Conservation (phyloP, 495 filamentous ascomycete species). For the Aspergillus saccharolyticus region DNA sequence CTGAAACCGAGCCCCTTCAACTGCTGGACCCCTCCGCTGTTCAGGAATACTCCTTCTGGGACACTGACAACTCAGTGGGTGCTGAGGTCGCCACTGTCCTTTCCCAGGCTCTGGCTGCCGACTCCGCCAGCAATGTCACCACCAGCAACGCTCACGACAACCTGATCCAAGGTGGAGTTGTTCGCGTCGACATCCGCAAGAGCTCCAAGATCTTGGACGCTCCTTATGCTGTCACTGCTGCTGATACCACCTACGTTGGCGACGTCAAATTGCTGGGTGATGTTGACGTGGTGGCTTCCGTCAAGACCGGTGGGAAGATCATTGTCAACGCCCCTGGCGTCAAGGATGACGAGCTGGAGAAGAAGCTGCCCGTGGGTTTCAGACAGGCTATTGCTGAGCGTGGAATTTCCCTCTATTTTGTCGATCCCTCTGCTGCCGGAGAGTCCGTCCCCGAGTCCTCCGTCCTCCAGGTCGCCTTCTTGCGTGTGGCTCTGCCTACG, state of each 20-base stretch:
- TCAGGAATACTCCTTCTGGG: slow-evolving; percentile 91
- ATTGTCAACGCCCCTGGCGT: slow-evolving; percentile 69
- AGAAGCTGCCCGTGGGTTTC: slow-evolving; percentile 66
- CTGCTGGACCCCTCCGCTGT: slow-evolving; percentile 46
- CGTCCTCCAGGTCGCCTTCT: slow-evolving; percentile 72
- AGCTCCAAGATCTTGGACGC: slow-evolving; percentile 79
- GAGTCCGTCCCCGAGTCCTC: slow-evolving; percentile 56
- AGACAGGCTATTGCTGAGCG: slow-evolving; percentile 64
- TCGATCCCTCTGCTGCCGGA: slow-evolving; percentile 62
- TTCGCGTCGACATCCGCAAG: slow-evolving; percentile 80
- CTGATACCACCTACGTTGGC: slow-evolving; percentile 74
- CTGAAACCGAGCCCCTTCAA: slow-evolving; percentile 34
- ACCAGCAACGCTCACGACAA: slow-evolving; percentile 76
- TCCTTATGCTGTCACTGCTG: slow-evolving; percentile 70
- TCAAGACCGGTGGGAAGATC: slow-evolving; percentile 67
- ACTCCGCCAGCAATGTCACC: slow-evolving; percentile 72
- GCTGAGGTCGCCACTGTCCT: slow-evolving; percentile 59
- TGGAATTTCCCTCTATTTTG: slow-evolving; percentile 60
- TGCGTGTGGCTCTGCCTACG: slow-evolving; percentile 63
- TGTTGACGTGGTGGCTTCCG: slow-evolving; percentile 62
- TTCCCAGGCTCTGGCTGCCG: slow-evolving; percentile 66
- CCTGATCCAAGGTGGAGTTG: slow-evolving; percentile 74
- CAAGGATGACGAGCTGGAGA: slow-evolving; percentile 86
- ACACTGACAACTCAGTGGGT: slow-evolving; percentile 69
- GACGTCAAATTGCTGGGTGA: slow-evolving; percentile 73